A percentile compares a stretch with the other conserved stretches of the same genome.
phyloP scores from a whole-genome alignment of 1,139 yeast genomes.

The Ogataea hybrid region DNA sequence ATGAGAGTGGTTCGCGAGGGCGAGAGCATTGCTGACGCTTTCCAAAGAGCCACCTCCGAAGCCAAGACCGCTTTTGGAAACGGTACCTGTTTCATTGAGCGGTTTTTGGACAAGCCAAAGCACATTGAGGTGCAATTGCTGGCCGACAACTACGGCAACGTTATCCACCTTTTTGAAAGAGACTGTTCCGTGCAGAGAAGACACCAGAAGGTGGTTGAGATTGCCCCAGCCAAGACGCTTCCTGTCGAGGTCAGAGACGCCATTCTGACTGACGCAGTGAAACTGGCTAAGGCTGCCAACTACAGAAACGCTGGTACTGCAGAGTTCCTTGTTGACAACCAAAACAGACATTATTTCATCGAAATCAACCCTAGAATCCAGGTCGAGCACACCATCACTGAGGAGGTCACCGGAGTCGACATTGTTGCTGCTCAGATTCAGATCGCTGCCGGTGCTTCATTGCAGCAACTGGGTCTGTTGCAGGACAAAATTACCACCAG shows the following conservation, averaged over 20 bases:
- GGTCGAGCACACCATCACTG: slow-evolving; percentile 98
- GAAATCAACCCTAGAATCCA: slow-evolving; percentile 99
- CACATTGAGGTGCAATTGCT: slow-evolving; percentile 96
- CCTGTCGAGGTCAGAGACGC: slow-evolving; percentile 84
- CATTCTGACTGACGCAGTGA: slow-evolving; percentile 91
- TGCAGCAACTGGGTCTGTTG: slow-evolving; percentile 84
- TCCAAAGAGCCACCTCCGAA: slow-evolving; percentile 90
- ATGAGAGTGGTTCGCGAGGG: slow-evolving; percentile 99
- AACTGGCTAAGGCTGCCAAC: slow-evolving; percentile 80
- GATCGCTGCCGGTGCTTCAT: slow-evolving; percentile 97
- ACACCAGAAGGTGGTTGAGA: slow-evolving; percentile 98
- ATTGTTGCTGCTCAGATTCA: slow-evolving; percentile 98
- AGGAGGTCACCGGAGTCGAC: slow-evolving; percentile 98
- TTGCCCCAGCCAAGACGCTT: slow-evolving; percentile 96
- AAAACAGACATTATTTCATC: slow-evolving; percentile 95
- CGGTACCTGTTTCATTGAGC: slow-evolving; percentile 97
- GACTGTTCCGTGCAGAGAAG: slow-evolving; percentile 99
- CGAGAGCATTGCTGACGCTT: slow-evolving; percentile 89
- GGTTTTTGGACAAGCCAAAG: slow-evolving; percentile 93
- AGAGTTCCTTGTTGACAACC: slow-evolving; percentile 90
- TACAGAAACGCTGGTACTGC: slow-evolving; percentile 99
- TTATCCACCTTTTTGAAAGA: slow-evolving; percentile 93
- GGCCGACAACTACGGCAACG: slow-evolving; percentile 94
- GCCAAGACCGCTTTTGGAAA: slow-evolving; percentile 95
- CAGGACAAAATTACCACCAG: slow-evolving; percentile 95